A percentile compares a stretch with the other conserved stretches of the same genome.
Conservation (phyloP, 768 basidiomycete species). For the Cystofilobasidium capitatum region DNA sequence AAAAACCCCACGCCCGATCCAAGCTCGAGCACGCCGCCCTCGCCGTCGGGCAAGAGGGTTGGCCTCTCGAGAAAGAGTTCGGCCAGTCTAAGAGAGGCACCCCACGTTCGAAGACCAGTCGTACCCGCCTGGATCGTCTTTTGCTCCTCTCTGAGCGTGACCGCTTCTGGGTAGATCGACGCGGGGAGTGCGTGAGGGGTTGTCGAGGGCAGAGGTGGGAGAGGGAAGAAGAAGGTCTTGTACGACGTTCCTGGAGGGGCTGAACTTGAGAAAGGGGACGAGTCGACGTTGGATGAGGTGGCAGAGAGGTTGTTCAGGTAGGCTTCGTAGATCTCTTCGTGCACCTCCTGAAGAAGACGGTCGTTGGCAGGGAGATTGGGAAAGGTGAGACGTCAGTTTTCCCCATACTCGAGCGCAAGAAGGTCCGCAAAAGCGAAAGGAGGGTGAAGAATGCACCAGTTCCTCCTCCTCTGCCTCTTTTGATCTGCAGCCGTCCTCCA, state of each 20-base stretch:
- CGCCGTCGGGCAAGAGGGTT: no score
- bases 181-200: not conserved
- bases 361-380: not conserved
- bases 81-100: slow-evolving; percentile 19
- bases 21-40: slow-evolving; percentile 7
- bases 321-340: slow-evolving; percentile 17
- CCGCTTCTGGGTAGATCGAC: not conserved
- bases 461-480: slow-evolving; percentile 15
- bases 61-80: slow-evolving; percentile 9
- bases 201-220: not conserved
- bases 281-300: not conserved
- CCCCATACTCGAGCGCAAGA: not conserved
- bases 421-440: not conserved
- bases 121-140: slow-evolving; percentile 24
- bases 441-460: not conserved
- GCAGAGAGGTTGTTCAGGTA: not conserved
- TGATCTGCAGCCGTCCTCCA: slow-evolving; percentile 10
- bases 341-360: slow-evolving; percentile 4
- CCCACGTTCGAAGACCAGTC: slow-evolving; percentile 24
- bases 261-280: not conserved
- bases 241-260: slow-evolving; percentile 14
- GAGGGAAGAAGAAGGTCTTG: slow-evolving; percentile 27
- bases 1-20: slow-evolving; percentile 16
- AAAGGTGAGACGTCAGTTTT: no score
- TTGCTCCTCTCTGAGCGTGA: slow-evolving; percentile 23